phyloP scores from a whole-genome alignment of 1,284 basidiomycete genomes.

The Grifola frondosa region DNA sequence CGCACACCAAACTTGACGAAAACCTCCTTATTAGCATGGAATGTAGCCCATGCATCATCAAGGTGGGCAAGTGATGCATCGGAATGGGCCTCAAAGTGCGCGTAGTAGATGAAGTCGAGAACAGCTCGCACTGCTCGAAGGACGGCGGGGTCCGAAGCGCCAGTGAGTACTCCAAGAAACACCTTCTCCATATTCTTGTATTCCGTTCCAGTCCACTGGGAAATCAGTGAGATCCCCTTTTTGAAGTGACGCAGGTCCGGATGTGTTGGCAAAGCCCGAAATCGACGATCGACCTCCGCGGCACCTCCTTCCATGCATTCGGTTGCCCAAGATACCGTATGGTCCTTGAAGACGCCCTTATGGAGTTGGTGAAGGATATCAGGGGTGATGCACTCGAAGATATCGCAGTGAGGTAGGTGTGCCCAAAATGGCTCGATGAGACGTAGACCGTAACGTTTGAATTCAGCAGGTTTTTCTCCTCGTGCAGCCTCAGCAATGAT shows the following conservation, averaged over 20 bases:
- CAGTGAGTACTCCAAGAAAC: slow-evolving; percentile 23
- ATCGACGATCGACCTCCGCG: slow-evolving; percentile 25
- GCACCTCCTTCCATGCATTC: slow-evolving; percentile 9
- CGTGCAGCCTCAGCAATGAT: slow-evolving; percentile 1
- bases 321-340: slow-evolving; percentile 25
- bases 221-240: slow-evolving; percentile 20
- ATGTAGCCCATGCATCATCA: slow-evolving; percentile 12
- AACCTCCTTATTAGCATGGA: slow-evolving; percentile 26
- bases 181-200: slow-evolving; percentile 27
- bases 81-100: slow-evolving; percentile 19
- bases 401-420: slow-evolving; percentile 24
- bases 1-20: slow-evolving; percentile 21
- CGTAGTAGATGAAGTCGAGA: slow-evolving; percentile 32
- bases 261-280: slow-evolving; percentile 19
- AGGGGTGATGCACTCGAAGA: slow-evolving; percentile 27
- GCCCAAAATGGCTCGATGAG: slow-evolving; percentile 23
- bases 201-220: slow-evolving; percentile 28
- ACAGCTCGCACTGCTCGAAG: slow-evolving; percentile 20
- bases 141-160: slow-evolving; percentile 5
- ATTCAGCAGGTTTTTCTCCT: slow-evolving; percentile 8
- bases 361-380: slow-evolving; percentile 29
- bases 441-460: slow-evolving; percentile 10
- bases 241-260: slow-evolving; percentile 23
- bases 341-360: slow-evolving; percentile 33
- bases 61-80: slow-evolving; percentile 14